Base-by-base conservation (phyloP, 306 rosid species). In the Cucurbita pepo region DNA sequence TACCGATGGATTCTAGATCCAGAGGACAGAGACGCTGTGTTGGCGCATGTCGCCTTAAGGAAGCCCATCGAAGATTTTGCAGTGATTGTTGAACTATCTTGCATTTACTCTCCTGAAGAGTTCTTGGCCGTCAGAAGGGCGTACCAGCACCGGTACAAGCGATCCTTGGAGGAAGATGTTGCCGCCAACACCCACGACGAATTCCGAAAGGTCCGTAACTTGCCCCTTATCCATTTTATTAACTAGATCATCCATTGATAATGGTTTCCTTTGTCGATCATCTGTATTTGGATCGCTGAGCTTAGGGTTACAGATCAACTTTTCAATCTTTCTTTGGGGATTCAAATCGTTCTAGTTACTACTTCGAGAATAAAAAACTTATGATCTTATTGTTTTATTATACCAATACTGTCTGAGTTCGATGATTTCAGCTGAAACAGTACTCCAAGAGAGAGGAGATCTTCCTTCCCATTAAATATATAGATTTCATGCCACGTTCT, bases 1-100 rank as follows among this genome's bases (percentile, higher is more conserved):
- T 91, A 87, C 67, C 85, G 93, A 19, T 91, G 96, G 97, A 82
- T 82, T 22, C 58, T 85, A 76, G 97, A 89, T 63, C 91, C 95
- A 10, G 81, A 74, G n/a, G 96, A 91, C 37, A 82, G 97, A 61
- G 85, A 85, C 37, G 96, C 96, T 8, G 80, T 91, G 30, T 71
- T 91, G 78, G 93, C 87, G 11, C 75, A 91, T 45, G 75, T 87
- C 54, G 97, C 96, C 41, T 58, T 89, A 0, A 84, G 50, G 65
- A 85, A 81, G 64, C 72, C 56, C 3, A 77, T 69, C 13, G 79
- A 56, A 1, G 83, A 85, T 50, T 85, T 21, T 59, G 77, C 78
- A 57, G 88, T 82, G 3, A 56, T 92, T 21, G 86, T 86, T 43
- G 97, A 92, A 76, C 74, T 90, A 19, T 67, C 95, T 6, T 56